phyloP scores from a whole-genome alignment of 2,329 filamentous ascomycete genomes.

The Diaporthe nobilis region DNA sequence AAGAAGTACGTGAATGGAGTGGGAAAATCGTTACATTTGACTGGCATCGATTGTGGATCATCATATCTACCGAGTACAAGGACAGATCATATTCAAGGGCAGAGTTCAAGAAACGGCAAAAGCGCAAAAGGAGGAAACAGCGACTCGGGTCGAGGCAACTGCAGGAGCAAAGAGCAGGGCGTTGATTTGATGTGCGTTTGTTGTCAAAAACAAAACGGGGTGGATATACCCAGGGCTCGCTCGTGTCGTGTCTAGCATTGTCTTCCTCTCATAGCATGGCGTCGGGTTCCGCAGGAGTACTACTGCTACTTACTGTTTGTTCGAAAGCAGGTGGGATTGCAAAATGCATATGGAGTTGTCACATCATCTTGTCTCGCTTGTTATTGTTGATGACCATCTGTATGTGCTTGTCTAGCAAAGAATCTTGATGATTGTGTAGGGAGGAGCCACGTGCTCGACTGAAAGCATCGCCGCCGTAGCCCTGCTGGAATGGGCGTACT shows the following conservation, averaged over 20 bases:
- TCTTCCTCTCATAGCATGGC: constrained; percentile 32
- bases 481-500: neutral
- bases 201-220: neutral
- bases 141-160: neutral
- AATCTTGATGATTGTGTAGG: neutral
- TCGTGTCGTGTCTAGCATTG: constrained; percentile 23
- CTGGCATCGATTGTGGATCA: constrained; percentile 33
- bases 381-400: neutral
- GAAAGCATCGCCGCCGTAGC: neutral
- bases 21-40: constrained; percentile 23
- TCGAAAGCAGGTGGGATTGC: constrained; percentile 9
- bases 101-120: neutral
- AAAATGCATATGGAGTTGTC: neutral
- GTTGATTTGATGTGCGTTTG: constrained; percentile 11
- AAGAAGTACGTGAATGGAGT: neutral
- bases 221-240: constrained; percentile 27
- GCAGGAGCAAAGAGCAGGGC: constrained; percentile 3
- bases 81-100: constrained; percentile 8
- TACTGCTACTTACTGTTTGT: constrained; percentile 30
- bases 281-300: constrained; percentile 22
- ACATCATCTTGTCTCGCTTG: neutral
- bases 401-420: too few species aligned
- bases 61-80: constrained; percentile 35
- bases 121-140: neutral
- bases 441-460: neutral